These are phyloP conservation scores for Ceratocystis cubensis DNA, from an alignment of 2,329 filamentous ascomycete genomes.

Conservation along the genomic window DNA sequence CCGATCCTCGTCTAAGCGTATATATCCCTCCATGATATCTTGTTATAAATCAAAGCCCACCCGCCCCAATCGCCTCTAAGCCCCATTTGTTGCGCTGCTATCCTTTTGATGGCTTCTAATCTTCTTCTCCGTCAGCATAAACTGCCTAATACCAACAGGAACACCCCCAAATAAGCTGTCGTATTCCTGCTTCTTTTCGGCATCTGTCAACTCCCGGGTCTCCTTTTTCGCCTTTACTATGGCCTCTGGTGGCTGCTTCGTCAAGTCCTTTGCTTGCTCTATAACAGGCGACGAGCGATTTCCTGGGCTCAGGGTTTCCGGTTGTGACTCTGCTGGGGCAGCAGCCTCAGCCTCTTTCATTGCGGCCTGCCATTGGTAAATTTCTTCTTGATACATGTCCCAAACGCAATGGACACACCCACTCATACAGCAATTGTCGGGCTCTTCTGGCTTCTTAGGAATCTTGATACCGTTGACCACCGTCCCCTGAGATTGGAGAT, in stretches of 20 bases:
- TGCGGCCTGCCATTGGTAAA: constrained; percentile 72
- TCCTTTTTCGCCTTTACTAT: not conserved
- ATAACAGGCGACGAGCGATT: not conserved
- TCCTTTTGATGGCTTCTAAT: constrained; percentile 59
- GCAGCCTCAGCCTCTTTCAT: constrained; percentile 41
- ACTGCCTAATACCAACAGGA: constrained; percentile 86
- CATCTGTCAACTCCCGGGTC: not conserved
- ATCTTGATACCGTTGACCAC: constrained; percentile 68
- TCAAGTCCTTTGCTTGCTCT: not conserved
- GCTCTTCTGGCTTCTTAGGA: constrained; percentile 73
- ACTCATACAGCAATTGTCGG: constrained; percentile 98
- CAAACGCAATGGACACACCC: constrained; percentile 97
- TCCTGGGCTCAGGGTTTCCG: constrained; percentile 7
- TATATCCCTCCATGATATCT: not conserved
- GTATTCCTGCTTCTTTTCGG: constrained; percentile 32
- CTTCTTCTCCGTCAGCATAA: constrained; percentile 93
- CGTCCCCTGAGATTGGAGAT: constrained; percentile 45
- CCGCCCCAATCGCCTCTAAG: constrained; percentile 30
- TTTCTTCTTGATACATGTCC: constrained; percentile 80
- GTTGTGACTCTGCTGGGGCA: constrained; percentile 24
- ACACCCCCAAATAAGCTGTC: constrained; percentile 66
- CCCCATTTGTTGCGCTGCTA: constrained; percentile 36
- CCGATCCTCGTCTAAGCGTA: not conserved
- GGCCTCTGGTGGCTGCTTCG: not conserved
- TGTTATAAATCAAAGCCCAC: not conserved